These are phyloP conservation scores for Neofusicoccum sp. DNA, from an alignment of 2,329 filamentous ascomycete genomes.

Conservation along the genomic window DNA sequence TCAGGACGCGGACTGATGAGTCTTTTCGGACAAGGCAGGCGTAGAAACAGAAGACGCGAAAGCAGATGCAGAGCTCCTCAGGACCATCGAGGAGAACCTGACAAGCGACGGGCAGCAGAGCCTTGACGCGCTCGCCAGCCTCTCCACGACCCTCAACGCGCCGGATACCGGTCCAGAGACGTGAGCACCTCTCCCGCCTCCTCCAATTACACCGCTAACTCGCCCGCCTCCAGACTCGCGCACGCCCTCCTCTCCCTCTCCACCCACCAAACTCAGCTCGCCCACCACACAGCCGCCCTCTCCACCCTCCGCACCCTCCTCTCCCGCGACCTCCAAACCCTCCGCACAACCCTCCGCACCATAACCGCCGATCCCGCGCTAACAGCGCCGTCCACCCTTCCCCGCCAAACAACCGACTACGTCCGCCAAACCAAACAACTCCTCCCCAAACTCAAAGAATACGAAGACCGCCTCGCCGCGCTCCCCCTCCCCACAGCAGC, in stretches of 20 bases:
- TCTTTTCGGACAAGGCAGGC: slow-evolving; percentile 9
- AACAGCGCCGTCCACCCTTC: slow-evolving; percentile 54
- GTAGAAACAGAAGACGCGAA: not conserved
- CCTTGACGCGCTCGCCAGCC: slow-evolving; percentile 38
- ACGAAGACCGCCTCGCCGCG: slow-evolving; percentile 45
- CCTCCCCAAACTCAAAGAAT: slow-evolving; percentile 65
- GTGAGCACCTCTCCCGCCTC: slow-evolving; percentile 7
- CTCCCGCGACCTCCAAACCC: slow-evolving; percentile 29
- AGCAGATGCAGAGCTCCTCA: not conserved
- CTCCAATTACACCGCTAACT: not conserved
- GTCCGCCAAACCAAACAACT: slow-evolving; percentile 69
- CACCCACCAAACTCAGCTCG: slow-evolving; percentile 29
- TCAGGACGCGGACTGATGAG: not conserved
- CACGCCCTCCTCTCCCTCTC: slow-evolving; percentile 36
- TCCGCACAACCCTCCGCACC: slow-evolving; percentile 31
- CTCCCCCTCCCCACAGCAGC: slow-evolving; percentile 22
- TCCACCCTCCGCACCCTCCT: slow-evolving; percentile 34
- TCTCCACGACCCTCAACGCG: slow-evolving; percentile 37
- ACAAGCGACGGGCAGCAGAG: slow-evolving; percentile 27
- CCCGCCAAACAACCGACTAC: slow-evolving; percentile 71
- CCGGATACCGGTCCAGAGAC: slow-evolving; percentile 27
- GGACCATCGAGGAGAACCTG: not conserved
- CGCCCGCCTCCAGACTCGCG: slow-evolving; percentile 25
- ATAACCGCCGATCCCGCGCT: slow-evolving; percentile 36
- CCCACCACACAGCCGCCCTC: slow-evolving; percentile 34